These are phyloP conservation scores for Echites panduratus DNA, from an alignment of 257 asterid genomes.

Conservation along the genomic window DNA sequence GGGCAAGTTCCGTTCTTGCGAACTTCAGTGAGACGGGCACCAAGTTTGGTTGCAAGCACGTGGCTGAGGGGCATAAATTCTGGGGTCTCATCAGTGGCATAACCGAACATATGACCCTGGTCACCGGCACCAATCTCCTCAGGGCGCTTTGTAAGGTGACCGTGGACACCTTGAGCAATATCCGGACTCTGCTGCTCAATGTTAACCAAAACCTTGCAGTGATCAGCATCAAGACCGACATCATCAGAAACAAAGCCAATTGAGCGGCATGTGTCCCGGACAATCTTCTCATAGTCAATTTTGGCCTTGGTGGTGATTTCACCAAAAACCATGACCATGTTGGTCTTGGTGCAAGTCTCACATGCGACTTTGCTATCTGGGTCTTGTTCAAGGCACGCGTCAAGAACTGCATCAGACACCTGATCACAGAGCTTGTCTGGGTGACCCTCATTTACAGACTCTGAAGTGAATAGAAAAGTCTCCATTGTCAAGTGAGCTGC, in stretches of 20 bases:
- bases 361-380: constrained; percentile 14
- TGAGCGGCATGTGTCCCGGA: constrained; percentile 6
- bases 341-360: constrained; percentile 15
- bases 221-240: constrained; percentile 12
- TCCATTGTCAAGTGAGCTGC: background rate
- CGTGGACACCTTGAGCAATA: constrained; percentile 13
- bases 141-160: constrained; percentile 11
- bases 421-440: constrained; percentile 19
- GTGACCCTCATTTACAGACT: constrained; percentile 13
- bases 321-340: constrained; percentile 17
- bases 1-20: constrained; percentile 9
- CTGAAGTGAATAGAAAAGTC: constrained; percentile 8
- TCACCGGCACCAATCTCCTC: constrained; percentile 14
- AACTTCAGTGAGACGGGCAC: constrained; percentile 12
- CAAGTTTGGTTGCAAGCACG: constrained; percentile 9
- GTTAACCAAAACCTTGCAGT: constrained; percentile 12
- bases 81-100: constrained; percentile 15
- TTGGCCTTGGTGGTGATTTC: constrained; percentile 14
- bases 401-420: constrained; percentile 13
- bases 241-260: constrained; percentile 8
- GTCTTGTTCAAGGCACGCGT: constrained; percentile 14
- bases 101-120: constrained; percentile 13
- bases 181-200: constrained; percentile 10
- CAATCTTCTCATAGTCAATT: constrained; percentile 8
- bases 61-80: constrained; percentile 10